Percentiles rank a stretch among this genome's conserved stretches.
Evolutionary conservation across 116 monocot species (phyloP).

Genomic region (Dioscorea cayenensis): DNA sequence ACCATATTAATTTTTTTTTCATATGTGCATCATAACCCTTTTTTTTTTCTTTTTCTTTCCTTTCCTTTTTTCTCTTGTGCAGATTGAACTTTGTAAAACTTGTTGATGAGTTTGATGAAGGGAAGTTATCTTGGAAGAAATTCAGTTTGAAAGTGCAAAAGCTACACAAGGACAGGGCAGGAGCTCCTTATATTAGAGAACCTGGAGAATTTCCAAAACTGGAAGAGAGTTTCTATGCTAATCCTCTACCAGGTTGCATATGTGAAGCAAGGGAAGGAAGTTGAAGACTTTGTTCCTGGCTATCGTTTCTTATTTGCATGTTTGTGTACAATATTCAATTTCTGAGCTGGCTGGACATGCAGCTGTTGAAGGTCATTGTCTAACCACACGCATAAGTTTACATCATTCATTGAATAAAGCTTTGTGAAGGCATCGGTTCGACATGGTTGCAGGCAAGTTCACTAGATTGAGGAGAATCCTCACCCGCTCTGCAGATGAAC

Average conservation of each 20-base stretch:
- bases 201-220: constrained; percentile 82
- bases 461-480: too few relatives aligned
- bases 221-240: constrained; percentile 94
- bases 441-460: too few relatives aligned
- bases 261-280: constrained; percentile 34
- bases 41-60: neutral
- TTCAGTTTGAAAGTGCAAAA: constrained; percentile 84
- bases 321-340: too few relatives aligned
- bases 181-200: constrained; percentile 78
- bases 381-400: too few relatives aligned
- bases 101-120: constrained; percentile 78
- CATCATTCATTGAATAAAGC: too few relatives aligned
- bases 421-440: too few relatives aligned
- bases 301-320: neutral
- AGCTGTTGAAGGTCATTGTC: too few relatives aligned
- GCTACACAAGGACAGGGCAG: constrained; percentile 60
- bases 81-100: constrained; percentile 77
- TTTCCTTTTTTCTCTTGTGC: constrained; percentile 6
- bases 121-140: constrained; percentile 74
- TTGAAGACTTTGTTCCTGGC: neutral
- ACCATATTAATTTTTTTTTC: neutral
- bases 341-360: too few relatives aligned
- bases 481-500: too few relatives aligned
- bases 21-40: neutral
- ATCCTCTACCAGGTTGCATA: constrained; percentile 88